Conservation (phyloP, 495 filamentous ascomycete genomes). For the Clohesyomyces aquaticus region DNA sequence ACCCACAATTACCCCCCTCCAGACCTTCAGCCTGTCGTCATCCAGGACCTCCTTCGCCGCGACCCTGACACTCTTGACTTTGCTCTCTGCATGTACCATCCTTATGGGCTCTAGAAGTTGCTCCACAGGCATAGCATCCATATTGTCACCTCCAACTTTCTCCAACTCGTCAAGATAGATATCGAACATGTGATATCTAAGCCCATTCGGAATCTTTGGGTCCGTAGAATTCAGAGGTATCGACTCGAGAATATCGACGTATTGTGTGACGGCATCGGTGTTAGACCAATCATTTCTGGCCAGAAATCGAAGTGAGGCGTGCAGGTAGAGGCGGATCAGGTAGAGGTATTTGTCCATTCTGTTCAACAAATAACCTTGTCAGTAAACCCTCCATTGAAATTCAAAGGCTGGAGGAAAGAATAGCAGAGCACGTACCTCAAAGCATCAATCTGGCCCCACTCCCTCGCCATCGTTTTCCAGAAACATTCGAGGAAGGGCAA, state of each 20-base stretch:
- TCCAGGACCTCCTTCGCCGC: constrained; percentile 71
- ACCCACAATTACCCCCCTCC: constrained; percentile 50
- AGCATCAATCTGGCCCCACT: constrained; percentile 83
- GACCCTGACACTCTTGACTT: constrained; percentile 71
- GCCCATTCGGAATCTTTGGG: constrained; percentile 69
- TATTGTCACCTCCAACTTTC: constrained; percentile 63
- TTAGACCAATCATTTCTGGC: constrained; percentile 46
- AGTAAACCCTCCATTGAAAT: too few species aligned
- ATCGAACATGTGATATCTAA: constrained; percentile 87
- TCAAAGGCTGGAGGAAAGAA: too few species aligned
- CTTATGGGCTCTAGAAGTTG: constrained; percentile 63
- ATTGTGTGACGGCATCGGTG: constrained; percentile 41
- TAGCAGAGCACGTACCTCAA: constrained; percentile 54
- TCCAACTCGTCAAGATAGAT: constrained; percentile 78
- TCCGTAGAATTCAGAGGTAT: constrained; percentile 53
- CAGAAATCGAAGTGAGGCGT: constrained; percentile 65
- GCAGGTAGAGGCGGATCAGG: constrained; percentile 76
- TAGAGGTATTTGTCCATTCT: constrained; percentile 87
- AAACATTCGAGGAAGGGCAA: constrained; percentile 75
- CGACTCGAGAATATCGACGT: constrained; percentile 48
- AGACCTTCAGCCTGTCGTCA: constrained; percentile 72
- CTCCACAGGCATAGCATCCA: constrained; percentile 55
- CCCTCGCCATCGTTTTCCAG: constrained; percentile 84
- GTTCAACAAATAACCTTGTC: too few species aligned
- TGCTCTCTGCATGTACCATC: constrained; percentile 58